These are phyloP conservation scores for Cyclotella distinguenda DNA, from an alignment of 108 stramenopile genomes.

Conservation along the genomic window DNA sequence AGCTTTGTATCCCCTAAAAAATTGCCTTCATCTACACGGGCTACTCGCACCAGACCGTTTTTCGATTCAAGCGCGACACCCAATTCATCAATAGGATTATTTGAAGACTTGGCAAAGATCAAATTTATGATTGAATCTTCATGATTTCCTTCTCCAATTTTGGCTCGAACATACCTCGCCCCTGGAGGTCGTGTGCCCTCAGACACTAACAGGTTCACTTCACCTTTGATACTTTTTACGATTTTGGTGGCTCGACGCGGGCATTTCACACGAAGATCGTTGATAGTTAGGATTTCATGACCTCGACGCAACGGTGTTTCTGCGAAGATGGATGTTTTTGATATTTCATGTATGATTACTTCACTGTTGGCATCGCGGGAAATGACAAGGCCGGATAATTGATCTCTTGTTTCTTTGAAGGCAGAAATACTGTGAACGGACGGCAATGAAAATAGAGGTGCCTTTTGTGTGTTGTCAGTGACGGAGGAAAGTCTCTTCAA, in stretches of 20 bases:
- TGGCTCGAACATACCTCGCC: conserved; percentile 16
- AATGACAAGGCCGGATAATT: conserved; percentile 22
- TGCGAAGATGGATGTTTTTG: conserved; percentile 24
- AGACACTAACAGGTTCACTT: conserved; percentile 11
- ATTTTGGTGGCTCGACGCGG: conserved; percentile 24
- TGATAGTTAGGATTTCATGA: conserved; percentile 24
- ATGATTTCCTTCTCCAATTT: neutral
- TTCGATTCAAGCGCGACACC: conserved; percentile 4
- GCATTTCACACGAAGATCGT: conserved; percentile 27
- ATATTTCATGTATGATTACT: conserved; percentile 11
- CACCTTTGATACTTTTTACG: conserved; percentile 15
- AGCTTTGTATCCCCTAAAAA: conserved; percentile 1
- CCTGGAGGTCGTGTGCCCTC: conserved; percentile 25
- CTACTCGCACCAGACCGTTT: conserved; percentile 15
- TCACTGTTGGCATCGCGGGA: conserved; percentile 6
- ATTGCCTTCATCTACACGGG: conserved; percentile 4
- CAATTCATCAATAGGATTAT: neutral
- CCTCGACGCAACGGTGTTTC: conserved; percentile 8
- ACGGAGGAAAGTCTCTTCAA: too few relatives aligned
- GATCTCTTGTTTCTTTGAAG: conserved; percentile 15
- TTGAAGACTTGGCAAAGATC: neutral
- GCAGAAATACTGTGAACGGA: conserved; percentile 4
- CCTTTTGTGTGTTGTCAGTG: neutral
- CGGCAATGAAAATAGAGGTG: conserved; percentile 8
- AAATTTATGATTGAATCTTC: neutral